Evolutionary conservation across 192 early-diverging fungal genomes (phyloP).

Genomic region (Pilaira anomala): DNA sequence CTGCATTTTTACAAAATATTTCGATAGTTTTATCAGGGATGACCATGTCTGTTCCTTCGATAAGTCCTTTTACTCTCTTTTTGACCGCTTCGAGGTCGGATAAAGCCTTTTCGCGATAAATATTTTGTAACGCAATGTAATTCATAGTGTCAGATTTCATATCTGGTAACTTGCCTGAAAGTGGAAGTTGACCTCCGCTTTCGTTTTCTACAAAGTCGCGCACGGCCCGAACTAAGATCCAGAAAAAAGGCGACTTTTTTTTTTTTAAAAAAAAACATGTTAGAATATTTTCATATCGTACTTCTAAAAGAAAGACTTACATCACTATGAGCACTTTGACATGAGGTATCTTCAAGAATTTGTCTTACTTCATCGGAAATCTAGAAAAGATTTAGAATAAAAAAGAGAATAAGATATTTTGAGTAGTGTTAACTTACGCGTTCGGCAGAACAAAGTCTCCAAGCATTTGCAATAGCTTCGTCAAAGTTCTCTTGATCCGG

Average conservation of each 20-base stretch:
- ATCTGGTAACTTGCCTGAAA: conserved; percentile 87
- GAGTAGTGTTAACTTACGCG: neutral
- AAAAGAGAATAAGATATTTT: neutral
- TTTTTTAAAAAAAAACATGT: neutral
- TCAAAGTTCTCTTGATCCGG: conserved; percentile 86
- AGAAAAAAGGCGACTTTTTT: conserved; percentile 67
- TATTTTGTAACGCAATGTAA: conserved; percentile 80
- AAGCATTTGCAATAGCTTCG: conserved; percentile 71
- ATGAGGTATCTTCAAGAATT: conserved; percentile 57
- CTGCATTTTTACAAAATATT: conserved; percentile 80
- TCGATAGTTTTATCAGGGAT: conserved; percentile 67
- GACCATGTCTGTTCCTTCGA: conserved; percentile 45
- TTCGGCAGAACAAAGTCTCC: conserved; percentile 34
- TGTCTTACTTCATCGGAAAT: conserved; percentile 44
- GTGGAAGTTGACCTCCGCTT: conserved; percentile 68
- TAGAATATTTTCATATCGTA: too few species aligned
- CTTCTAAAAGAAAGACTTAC: neutral
- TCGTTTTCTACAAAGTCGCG: conserved; percentile 76
- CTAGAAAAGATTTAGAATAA: conserved; percentile 15
- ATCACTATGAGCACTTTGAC: conserved; percentile 44
- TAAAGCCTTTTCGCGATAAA: conserved; percentile 81
- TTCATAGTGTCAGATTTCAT: conserved; percentile 95
- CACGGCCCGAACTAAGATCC: conserved; percentile 80
- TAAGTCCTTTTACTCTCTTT: conserved; percentile 42
- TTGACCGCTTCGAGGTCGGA: conserved; percentile 56